These are phyloP conservation scores for Hyaloscypha finlandica DNA, from an alignment of 495 filamentous ascomycete species.

Conservation along the genomic window DNA sequence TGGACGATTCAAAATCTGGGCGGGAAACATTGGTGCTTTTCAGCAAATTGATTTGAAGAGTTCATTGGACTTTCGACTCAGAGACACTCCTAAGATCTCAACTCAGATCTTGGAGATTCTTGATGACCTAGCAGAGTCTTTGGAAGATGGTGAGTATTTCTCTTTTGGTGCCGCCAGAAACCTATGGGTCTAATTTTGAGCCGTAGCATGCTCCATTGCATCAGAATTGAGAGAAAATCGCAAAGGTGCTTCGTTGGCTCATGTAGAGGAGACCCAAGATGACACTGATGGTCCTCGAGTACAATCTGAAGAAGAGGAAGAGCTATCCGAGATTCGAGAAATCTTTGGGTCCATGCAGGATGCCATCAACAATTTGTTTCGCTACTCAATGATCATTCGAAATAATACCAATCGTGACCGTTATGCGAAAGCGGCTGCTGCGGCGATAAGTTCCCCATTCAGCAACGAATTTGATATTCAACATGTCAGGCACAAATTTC, in stretches of 20 bases:
- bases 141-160: conserved; percentile 28
- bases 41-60: conserved; percentile 2
- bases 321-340: conserved; percentile 23
- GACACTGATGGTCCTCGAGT: background rate
- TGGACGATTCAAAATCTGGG: conserved; percentile 46
- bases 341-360: conserved; percentile 29
- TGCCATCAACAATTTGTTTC: conserved; percentile 34
- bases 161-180: background rate
- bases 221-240: conserved; percentile 10
- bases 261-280: conserved; percentile 1
- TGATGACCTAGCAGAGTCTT: conserved; percentile 28
- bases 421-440: conserved; percentile 24
- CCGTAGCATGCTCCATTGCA: background rate
- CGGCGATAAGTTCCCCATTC: conserved; percentile 25
- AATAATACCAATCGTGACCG: conserved; percentile 40
- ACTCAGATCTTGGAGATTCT: conserved; percentile 29
- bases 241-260: background rate
- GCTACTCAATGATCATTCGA: conserved; percentile 38
- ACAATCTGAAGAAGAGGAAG: conserved; percentile 3
- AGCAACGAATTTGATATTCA: conserved; percentile 31
- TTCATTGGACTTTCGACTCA: conserved; percentile 34
- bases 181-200: conserved; percentile 11
- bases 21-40: conserved; percentile 48
- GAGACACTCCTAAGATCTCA: conserved; percentile 30
- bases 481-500: conserved; percentile 30